Base-by-base conservation (phyloP, 2,329 filamentous ascomycete genomes). In the Dactylellina cionopaga region DNA sequence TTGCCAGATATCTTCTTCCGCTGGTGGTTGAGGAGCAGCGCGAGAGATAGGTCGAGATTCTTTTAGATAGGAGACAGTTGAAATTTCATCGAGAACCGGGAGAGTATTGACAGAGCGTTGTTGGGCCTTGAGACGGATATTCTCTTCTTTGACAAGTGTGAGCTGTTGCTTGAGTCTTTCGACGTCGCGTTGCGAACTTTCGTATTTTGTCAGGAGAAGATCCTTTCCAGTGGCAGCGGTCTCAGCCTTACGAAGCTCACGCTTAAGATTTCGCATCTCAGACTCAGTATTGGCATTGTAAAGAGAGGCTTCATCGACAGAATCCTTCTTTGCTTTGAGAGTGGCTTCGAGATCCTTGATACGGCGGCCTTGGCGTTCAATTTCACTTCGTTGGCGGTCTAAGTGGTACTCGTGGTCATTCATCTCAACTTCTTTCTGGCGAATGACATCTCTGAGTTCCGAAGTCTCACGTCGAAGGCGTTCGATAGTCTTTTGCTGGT, bases 401-500 rank as follows among this genome's bases (percentile, higher is more conserved):
- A 71, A 25, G 43, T 71, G 66, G 24, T 71, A 71, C 47, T 71
- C 66, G 7, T 71, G 51, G 25, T 71, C 66, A 33, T 55, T 64
- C 58, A 71, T 71, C 47, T 71, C 66, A 52, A 64, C 66, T 39
- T 71, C 66, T 22, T 64, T 71, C 44, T 71, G 66, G 19, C 66
- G 66, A 25, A 71, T 71, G 3, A 59, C 41, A 17, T 71, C 66
- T 29, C 66, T 31, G 44, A 64, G 64, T 52, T 71, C 66, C 3
- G 66, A 56, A 7, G 58, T 71, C 47, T 71, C 66, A 31, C 58
- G 58, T 33, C 66, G 66, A 25, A 71, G 66, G 15, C 66, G 66
- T 64, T 71, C 66, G 17, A 71, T 71, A 5, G 66, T 71, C 39
- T 71, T 71, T 29, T 71, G 66, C 52, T 71, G 66, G 22, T 71